Evolutionary conservation across 345 rosid genomes (phyloP), one percentile per base, ranked within the genome.

Genomic region (Camelina sativa): DNA sequence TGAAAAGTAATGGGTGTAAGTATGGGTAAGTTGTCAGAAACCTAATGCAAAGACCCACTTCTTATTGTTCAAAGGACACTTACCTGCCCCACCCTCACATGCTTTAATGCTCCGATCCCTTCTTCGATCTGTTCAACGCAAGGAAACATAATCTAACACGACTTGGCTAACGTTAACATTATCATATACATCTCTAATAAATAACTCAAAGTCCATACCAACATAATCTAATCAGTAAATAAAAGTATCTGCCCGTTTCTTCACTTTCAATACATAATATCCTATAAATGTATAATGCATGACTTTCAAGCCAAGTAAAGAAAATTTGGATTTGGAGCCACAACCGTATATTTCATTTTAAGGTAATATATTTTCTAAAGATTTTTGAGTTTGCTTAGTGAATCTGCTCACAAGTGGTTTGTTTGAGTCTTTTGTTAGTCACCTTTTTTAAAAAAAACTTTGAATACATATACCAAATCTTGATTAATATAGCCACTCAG

Each of bases 41-140:
- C 70, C 75, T 76, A 76, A 69, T 69, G 75, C 80, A 37, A 76
- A 76, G 75, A 76, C 80, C 75, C 75, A 69, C 75, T 69, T 69
- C 70, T 62, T 54, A 69, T 62, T 76, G 70, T 62, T 62, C 37
- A 16, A 69, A 76, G 75, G 80, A 76, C 75, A 69, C 74, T 76
- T 62, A 76, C 75, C 65, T 76, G 65, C 75, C 80, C 74, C 59
- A 62, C 75, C 58, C 35, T 69, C 70, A 69, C 65, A 69, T 76
- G 80, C 67, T 69, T 76, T 62, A 69, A 44, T 69, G 80, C 80
- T 69, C 58, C 20, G 16, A 53, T 53, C 58, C n/a, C 58, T 23
- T 53, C 73, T 57, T 74, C 59, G 41, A 46, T 74, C 64, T 57
- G 78, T 74, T 74, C 73, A 74, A 58, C 61, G 73, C 46, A 58